Evolutionary conservation across 306 rosid genomes (phyloP).

Genomic region (Senna siamea): DNA sequence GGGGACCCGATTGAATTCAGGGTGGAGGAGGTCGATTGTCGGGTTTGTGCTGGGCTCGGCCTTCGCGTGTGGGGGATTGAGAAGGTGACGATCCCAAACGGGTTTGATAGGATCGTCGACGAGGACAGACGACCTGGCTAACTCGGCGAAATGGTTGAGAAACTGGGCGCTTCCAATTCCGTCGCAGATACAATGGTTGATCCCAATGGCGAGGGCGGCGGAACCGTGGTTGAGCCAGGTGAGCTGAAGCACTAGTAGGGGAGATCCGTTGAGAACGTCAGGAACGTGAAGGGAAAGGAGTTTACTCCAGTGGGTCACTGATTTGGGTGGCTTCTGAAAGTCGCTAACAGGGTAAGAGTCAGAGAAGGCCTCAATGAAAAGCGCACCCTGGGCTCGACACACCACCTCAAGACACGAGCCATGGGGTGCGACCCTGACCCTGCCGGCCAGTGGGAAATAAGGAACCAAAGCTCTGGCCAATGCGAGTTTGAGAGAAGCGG

Average conservation of each 20-base stretch:
- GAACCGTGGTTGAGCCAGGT: conserved; percentile 82
- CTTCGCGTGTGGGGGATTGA: conserved; percentile 25
- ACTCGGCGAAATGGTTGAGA: conserved; percentile 60
- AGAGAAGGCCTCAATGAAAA: conserved; percentile 72
- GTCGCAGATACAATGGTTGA: conserved; percentile 77
- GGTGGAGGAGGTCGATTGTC: not conserved
- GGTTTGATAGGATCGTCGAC: conserved; percentile 43
- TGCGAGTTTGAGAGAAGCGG: conserved; percentile 56
- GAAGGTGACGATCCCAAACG: conserved; percentile 80
- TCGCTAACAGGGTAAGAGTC: conserved; percentile 44
- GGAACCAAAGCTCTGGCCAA: conserved; percentile 65
- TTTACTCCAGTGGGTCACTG: conserved; percentile 66
- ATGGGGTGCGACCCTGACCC: conserved; percentile 53
- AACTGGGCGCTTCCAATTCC: conserved; percentile 82
- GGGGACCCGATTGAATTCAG: conserved; percentile 61
- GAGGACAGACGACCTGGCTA: conserved; percentile 39
- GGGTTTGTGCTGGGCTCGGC: too few relatives aligned
- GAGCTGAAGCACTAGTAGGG: conserved; percentile 73
- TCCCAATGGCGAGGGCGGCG: conserved; percentile 71
- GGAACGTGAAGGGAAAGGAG: conserved; percentile 59
- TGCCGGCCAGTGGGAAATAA: conserved; percentile 71
- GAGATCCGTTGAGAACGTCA: conserved; percentile 79
- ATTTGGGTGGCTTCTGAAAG: conserved; percentile 59
- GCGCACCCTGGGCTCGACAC: conserved; percentile 73
- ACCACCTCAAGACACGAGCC: conserved; percentile 64